Base-by-base conservation (phyloP, 1,284 basidiomycete species). In the Uromyces viciae-fabae region DNA sequence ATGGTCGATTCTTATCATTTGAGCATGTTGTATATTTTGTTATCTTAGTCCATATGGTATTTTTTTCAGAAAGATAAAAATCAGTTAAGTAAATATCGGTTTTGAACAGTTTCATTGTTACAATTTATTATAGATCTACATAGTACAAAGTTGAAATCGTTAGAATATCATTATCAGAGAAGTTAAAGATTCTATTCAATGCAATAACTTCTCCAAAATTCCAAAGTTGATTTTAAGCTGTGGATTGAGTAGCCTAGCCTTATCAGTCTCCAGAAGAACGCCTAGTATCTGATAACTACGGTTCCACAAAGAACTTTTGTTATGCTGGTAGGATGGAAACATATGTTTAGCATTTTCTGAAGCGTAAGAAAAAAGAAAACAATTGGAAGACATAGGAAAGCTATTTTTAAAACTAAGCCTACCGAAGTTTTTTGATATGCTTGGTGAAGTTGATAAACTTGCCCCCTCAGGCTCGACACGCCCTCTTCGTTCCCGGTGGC, bases 211-310 rank as follows among this genome's bases (percentile, higher is more conserved):
- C n/a, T 69, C 66, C 15, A 69, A 69, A 43, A 69, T n/a, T 19
- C 42, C 66, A 19, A 69, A 28, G 22, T 69, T 69, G 36, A 69
- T 69, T 28, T 43, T 69, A 28, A 28, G 19, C 33, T 46, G 25
- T 17, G 66, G 66, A 46, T 69, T 46, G 40, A 46, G 66, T 11
- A 40, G 66, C 19, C 43, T 69, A 4, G 28, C 31, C 19, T 46
- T 69, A 19, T 69, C 66, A 17, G 66, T 69, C 66, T 69, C 66
- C 40, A 69, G 22, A 43, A 69, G 38, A 3, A 46, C 22, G 4
- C 66, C 66, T 40, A 69, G 66, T 14, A 69, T 14, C 19, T 69
- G 43, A 25, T 46, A 69, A 28, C 66, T 46, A 46, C 36, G 66
- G 9, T 46, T n/a, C 66, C 66, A 69, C 22, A 46, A 28, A 14